Evolutionary conservation across 2,329 filamentous ascomycete species (phyloP).

Genomic region (Sordariomycetes sp.): DNA sequence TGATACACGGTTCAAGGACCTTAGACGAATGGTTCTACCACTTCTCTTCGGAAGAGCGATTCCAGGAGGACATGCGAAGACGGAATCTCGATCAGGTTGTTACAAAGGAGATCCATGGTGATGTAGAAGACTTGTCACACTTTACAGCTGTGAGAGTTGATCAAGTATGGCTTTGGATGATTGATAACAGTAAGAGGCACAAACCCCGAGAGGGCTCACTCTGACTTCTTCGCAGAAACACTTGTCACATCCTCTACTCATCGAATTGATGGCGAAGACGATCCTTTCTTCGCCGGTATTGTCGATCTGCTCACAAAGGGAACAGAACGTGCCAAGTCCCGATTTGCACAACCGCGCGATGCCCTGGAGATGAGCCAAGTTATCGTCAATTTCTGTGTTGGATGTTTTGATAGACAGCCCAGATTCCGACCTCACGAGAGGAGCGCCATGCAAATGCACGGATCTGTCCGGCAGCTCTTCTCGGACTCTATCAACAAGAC

Average conservation of each 20-base stretch:
- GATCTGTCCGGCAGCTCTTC: conserved; percentile 2
- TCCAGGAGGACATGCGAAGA: neutral
- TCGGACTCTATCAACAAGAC: conserved; percentile 3
- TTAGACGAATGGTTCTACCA: neutral
- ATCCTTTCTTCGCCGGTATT: neutral
- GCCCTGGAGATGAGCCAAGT: conserved; percentile 6
- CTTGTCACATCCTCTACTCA: neutral
- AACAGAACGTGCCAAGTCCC: neutral
- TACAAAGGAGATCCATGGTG: neutral
- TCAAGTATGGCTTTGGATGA: neutral
- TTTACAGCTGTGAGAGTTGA: neutral
- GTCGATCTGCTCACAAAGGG: neutral
- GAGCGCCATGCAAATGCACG: neutral
- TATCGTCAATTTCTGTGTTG: conserved; percentile 9
- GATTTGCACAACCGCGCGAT: neutral
- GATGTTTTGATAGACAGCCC: conserved; percentile 4
- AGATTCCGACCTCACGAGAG: neutral
- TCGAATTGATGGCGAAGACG: neutral
- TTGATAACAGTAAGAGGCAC: neutral
- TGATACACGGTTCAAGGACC: neutral
- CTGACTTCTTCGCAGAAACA: too few relatives aligned
- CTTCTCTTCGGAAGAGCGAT: neutral
- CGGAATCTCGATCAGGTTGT: neutral
- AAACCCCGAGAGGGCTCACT: too few relatives aligned
- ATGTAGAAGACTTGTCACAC: neutral